Evolutionary conservation across 352 stramenopile species (phyloP), one percentile per base, ranked within the genome.

Genomic region (Aphanomyces cochlioides): DNA sequence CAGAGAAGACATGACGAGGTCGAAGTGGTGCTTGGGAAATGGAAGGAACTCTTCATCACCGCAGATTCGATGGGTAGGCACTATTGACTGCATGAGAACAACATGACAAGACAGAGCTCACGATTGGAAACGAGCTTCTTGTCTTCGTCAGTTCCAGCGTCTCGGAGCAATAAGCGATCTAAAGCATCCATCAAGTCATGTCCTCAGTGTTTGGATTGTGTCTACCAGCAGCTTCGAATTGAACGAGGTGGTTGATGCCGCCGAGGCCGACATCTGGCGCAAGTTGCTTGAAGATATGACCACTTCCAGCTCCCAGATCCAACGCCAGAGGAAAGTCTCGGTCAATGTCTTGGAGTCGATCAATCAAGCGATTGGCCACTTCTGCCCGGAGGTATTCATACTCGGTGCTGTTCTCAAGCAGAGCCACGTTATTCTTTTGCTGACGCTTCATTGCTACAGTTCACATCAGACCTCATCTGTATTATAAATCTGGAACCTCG

Each of bases 1-100:
- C 66, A 98, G 79, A 6, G 81, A 97, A 75, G 88, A 98, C 71
- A 99, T 85, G 15, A 98, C 92, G n/a, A 99, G 72, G 77, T 99
- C 96, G 75, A 99, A 99, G 56, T 97, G 96, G 21, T 85, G 80
- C n/a, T 88, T 87, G 2, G 91, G 87, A 79, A 99, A 99, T 5
- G 95, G 94, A 34, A 99, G 79, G 61, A 91, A 95, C 66, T 97
- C 95, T 74, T 98, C 93, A 75, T 98, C 93, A 39, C 84, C 88
- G 19, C 85, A 75, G 57, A 97, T 38, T 36, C 92, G 81, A 74
- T 84, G 78, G 34, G 84, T 95, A 54, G 80, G 40, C 72, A 93
- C 85, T 95, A 54, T 28, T 28, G 28, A 69, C 47, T 21, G 37
- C 67, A 47, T 41, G 47, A 36, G 70, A 69, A 7, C 48, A 66